A percentile compares a stretch with the other conserved stretches of the same genome.
Conservation (phyloP, 345 rosid species). For the Eucalyptus decipiens region DNA sequence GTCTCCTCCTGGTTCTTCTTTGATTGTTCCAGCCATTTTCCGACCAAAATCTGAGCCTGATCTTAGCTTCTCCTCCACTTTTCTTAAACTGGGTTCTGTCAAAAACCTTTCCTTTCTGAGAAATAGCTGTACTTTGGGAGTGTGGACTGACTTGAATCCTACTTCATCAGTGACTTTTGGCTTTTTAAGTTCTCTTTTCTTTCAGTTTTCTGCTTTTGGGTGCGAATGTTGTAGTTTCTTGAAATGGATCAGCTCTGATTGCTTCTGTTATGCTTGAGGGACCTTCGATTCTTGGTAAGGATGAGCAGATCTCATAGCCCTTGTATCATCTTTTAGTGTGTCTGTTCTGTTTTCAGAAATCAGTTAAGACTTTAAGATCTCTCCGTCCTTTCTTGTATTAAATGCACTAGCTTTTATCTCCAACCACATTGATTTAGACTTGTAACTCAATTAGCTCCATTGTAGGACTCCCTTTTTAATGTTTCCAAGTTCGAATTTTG, state of each 20-base stretch:
- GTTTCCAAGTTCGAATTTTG: background rate
- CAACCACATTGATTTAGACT: background rate
- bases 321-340: background rate
- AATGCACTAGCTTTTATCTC: background rate
- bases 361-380: background rate
- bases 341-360: background rate
- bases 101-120: background rate
- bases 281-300: background rate
- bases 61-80: background rate
- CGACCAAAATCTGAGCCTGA: background rate
- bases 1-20: background rate
- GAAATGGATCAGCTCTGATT: background rate
- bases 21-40: background rate
- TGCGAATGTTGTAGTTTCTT: background rate
- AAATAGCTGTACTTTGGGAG: background rate
- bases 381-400: background rate
- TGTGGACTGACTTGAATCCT: background rate
- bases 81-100: background rate
- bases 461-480: background rate
- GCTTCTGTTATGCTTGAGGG: background rate
- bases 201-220: background rate
- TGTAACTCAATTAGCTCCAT: background rate
- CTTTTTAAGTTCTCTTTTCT: background rate
- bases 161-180: background rate
- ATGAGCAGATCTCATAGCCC: background rate